Conservation (phyloP, 1,139 yeast species). For the Taphrina communis region DNA sequence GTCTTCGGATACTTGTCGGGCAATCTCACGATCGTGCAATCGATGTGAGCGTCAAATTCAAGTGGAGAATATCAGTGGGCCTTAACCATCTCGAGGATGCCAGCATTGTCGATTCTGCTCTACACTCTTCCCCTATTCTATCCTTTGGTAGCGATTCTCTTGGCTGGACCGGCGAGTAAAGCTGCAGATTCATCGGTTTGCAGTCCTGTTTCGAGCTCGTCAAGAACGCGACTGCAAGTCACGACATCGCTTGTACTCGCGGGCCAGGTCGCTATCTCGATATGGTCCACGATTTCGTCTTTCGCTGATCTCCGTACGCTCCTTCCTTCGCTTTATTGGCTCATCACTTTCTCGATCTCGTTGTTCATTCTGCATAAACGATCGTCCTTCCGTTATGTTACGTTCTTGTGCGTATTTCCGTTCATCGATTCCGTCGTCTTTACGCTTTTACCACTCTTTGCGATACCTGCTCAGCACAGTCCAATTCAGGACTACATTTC, state of each 20-base stretch:
- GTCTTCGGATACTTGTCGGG: not conserved
- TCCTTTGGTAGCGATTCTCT: not conserved
- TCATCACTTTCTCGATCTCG: not conserved
- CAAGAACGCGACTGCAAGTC: not conserved
- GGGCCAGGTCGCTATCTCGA: not conserved
- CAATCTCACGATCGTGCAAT: no score
- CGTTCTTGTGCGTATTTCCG: constrained; percentile 5
- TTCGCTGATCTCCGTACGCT: not conserved
- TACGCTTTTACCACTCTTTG: constrained; percentile 10
- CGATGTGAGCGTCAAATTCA: not conserved
- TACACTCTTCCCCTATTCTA: not conserved
- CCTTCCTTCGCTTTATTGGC: not conserved
- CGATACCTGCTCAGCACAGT: constrained; percentile 13
- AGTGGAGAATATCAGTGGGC: not conserved
- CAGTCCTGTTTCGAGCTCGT: not conserved
- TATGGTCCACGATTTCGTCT: constrained; percentile 1
- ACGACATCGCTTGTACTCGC: not conserved
- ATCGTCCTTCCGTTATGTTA: not conserved
- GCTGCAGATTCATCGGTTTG: not conserved
- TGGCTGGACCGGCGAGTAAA: not conserved
- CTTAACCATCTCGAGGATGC: not conserved
- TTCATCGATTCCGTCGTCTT: constrained; percentile 6
- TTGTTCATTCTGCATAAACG: not conserved
- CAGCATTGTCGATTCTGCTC: not conserved
- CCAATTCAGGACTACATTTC: constrained; percentile 1